Evolutionary conservation across 495 filamentous ascomycete genomes (phyloP).

Genomic region (Daldinia loculata): DNA sequence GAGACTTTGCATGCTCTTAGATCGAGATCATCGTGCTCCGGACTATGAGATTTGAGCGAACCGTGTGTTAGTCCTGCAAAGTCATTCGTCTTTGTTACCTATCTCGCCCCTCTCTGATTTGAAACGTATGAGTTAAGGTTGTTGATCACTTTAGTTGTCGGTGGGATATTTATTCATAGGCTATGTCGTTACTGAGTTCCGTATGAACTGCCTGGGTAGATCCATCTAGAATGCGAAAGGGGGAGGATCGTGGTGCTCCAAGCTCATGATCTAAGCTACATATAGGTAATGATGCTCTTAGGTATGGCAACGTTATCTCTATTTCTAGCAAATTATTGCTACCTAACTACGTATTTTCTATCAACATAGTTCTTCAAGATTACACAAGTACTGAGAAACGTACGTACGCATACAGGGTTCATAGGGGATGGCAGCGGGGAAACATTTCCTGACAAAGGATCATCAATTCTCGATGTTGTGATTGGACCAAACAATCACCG

Average conservation of each 20-base stretch:
- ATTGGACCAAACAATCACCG: background rate
- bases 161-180: background rate
- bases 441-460: background rate
- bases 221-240: background rate
- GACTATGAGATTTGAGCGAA: background rate
- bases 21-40: background rate
- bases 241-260: background rate
- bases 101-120: background rate
- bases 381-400: too few species aligned
- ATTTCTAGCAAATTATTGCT: background rate
- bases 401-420: background rate
- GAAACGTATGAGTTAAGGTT: background rate
- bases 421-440: background rate
- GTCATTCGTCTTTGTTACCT: background rate
- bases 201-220: background rate
- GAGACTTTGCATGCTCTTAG: background rate
- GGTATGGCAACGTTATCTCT: background rate
- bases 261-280: background rate
- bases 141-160: background rate
- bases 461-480: background rate
- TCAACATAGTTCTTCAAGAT: too few species aligned
- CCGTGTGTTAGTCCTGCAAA: background rate
- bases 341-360: background rate
- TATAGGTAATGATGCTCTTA: background rate
- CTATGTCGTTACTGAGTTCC: background rate